Percentiles rank a stretch among this genome's conserved stretches.
These are phyloP conservation scores for Fusarium chuoi DNA, from an alignment of 2,329 filamentous ascomycete species.

Conservation along the genomic window DNA sequence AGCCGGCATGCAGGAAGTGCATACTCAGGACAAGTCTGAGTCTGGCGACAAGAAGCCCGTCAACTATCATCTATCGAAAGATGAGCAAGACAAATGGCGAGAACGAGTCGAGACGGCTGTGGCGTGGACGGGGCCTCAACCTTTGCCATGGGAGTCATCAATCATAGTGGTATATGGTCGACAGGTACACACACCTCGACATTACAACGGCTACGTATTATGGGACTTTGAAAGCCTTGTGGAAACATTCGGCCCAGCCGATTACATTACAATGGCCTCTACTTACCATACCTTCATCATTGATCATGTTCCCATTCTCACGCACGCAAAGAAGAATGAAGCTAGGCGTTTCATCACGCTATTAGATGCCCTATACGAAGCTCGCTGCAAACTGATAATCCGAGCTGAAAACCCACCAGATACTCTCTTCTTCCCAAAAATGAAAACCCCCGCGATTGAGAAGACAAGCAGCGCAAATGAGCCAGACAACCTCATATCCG, in stretches of 20 bases:
- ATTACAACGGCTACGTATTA: slow-evolving; percentile 66
- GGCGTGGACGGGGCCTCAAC: slow-evolving; percentile 33
- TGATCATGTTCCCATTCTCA: slow-evolving; percentile 74
- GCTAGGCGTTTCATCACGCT: slow-evolving; percentile 83
- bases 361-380: slow-evolving; percentile 83
- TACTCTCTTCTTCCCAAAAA: slow-evolving; percentile 80
- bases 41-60: slow-evolving; percentile 41
- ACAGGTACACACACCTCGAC: slow-evolving; percentile 66
- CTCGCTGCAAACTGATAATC: slow-evolving; percentile 79
- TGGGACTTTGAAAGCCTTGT: slow-evolving; percentile 79
- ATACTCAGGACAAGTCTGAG: slow-evolving; percentile 23
- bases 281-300: slow-evolving; percentile 83
- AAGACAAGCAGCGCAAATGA: slow-evolving; percentile 27
- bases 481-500: slow-evolving; percentile 54
- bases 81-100: slow-evolving; percentile 46
- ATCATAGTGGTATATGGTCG: slow-evolving; percentile 71
- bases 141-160: slow-evolving; percentile 55
- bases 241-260: slow-evolving; percentile 76
- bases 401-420: slow-evolving; percentile 75
- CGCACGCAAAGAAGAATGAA: slow-evolving; percentile 78
- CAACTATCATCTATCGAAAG: slow-evolving; percentile 45
- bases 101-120: slow-evolving; percentile 37
- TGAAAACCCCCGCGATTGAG: slow-evolving; percentile 33
- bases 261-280: slow-evolving; percentile 84
- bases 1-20: not conserved